Evolutionary conservation across 192 early-diverging fungal genomes (phyloP).

Genomic region (Gigaspora rosea): DNA sequence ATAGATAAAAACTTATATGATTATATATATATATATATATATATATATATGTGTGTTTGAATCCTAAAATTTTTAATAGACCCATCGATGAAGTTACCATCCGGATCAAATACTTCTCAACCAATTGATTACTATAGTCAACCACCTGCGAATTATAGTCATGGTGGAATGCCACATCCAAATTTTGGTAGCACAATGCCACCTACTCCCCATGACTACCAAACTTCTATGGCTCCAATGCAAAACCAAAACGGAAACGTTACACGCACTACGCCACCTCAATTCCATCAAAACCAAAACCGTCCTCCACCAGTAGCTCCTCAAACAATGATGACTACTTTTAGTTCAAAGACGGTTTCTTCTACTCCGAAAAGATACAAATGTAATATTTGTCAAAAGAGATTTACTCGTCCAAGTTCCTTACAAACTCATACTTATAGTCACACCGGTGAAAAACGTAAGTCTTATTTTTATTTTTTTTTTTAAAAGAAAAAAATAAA

Average conservation of each 20-base stretch:
- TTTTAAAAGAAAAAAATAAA: neutral
- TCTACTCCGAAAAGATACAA: slow-evolving; percentile 40
- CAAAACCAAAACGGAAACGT: neutral
- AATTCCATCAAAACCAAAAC: neutral
- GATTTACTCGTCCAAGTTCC: slow-evolving; percentile 44
- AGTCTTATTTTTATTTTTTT: neutral
- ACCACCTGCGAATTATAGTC: neutral
- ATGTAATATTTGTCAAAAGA: slow-evolving; percentile 40
- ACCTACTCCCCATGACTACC: slow-evolving; percentile 10
- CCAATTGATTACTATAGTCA: neutral
- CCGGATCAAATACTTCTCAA: neutral
- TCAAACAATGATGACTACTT: slow-evolving; percentile 34
- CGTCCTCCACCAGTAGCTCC: slow-evolving; percentile 8
- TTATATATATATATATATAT: no score
- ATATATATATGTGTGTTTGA: no score
- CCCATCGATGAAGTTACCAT: neutral
- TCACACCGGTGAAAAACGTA: slow-evolving; percentile 43
- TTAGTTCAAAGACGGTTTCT: slow-evolving; percentile 33
- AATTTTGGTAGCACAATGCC: neutral
- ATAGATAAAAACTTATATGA: no score
- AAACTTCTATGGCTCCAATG: no score
- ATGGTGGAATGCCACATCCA: neutral
- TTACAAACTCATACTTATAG: slow-evolving; percentile 43
- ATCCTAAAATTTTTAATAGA: neutral
- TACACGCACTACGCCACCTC: neutral